phyloP scores from a whole-genome alignment of 345 rosid species.

The Dimocarpus longan region DNA sequence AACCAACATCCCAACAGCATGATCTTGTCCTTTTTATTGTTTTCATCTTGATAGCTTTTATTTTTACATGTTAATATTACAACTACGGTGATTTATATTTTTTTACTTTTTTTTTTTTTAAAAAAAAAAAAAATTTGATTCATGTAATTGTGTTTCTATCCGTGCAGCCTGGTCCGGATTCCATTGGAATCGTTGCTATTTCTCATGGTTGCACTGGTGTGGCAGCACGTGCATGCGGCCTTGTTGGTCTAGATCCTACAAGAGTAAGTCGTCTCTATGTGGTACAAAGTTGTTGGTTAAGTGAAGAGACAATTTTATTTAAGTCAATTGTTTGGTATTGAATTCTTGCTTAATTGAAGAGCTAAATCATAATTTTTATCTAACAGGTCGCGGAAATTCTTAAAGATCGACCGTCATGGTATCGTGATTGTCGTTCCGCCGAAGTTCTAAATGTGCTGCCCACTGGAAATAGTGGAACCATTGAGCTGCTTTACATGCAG shows the following conservation, averaged over 20 bases:
- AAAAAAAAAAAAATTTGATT: not conserved
- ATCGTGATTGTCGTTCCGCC: constrained; percentile 90
- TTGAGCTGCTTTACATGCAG: constrained; percentile 98
- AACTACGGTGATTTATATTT: not conserved
- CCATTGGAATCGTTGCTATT: constrained; percentile 99
- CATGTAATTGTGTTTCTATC: not conserved
- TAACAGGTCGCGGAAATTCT: constrained; percentile 94
- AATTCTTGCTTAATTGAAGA: not conserved
- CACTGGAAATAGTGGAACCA: constrained; percentile 91
- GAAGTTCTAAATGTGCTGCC: constrained; percentile 85
- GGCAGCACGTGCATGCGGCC: constrained; percentile 99
- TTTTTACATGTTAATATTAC: not conserved
- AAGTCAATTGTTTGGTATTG: too few species aligned
- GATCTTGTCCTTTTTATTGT: not conserved
- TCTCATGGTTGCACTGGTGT: constrained; percentile 98
- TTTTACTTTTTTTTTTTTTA: not conserved
- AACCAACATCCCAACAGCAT: not conserved
- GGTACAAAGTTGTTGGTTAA: not conserved
- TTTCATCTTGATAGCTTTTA: not conserved
- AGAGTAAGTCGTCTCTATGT: constrained; percentile 54
- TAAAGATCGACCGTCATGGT: constrained; percentile 92
- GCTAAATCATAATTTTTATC: not conserved
- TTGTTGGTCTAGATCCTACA: constrained; percentile 96
- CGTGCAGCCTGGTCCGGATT: constrained; percentile 99
- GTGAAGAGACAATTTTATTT: not conserved